Base-by-base conservation (phyloP, 2,329 filamentous ascomycete species). In the Pseudogymnoascus sp. region DNA sequence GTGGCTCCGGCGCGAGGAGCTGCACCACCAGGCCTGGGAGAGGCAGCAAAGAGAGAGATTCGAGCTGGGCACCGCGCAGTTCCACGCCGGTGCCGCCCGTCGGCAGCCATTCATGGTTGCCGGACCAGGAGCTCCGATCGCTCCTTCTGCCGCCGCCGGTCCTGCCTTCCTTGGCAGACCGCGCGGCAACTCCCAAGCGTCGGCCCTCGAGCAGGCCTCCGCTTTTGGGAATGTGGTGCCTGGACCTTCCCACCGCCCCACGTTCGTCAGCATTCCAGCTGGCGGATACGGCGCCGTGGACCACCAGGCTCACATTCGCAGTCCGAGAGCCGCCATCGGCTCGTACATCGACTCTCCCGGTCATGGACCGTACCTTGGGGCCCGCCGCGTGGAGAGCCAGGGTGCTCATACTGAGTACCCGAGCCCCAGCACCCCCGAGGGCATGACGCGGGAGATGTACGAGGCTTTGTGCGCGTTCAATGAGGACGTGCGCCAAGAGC, bases 381-480 rank as follows among this genome's bases (percentile, higher is more conserved):
- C 5, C 4, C 9, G 4, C 25, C 47, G 47, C 47, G n/a, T 33
- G 47, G 47, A 54, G 9, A 33, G 25, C 47, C 25, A 54, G 25
- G 47, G 47, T 54, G 47, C 47, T 54, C 25, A 33, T 12, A 33
- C 47, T 12, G 25, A 54, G 47, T 7, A 33, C 8, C 47, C 28
- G n/a, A 54, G 47, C 47, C 47, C 47, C 28, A 30, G 47, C 47
- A 54, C 28, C 47, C 47, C 47, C 28, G 47, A 54, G 8, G 47
- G 47, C 14, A 54, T 54, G 47, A 54, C 25, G n/a, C 47, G 47
- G 47, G 47, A 54, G 47, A 54, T 54, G 47, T 54, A 54, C 47
- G 47, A 54, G 25, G n/a, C n/a, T n/a, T 18, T 54, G 47, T 54
- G 47, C n/a, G 47, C 25, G 47, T 54, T 54, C 47, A 33, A 8